Evolutionary conservation across 2,329 filamentous ascomycete genomes (phyloP), one percentile per base, ranked within the genome.

Genomic region (Paracamarosporium sp.): DNA sequence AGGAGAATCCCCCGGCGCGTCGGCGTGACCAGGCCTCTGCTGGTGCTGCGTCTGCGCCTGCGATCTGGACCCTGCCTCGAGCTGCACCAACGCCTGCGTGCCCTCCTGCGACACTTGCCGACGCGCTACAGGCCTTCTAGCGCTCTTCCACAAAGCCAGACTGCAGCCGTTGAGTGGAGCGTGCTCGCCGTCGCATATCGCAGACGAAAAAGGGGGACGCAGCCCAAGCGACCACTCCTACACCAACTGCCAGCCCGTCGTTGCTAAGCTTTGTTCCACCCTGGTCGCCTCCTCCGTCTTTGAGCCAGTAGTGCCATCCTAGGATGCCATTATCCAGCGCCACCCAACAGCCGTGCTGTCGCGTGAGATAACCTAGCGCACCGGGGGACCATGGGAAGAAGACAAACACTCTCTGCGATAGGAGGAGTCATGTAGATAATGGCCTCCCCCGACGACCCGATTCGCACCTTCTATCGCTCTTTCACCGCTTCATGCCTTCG

Each of bases 41-140:
- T 50, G 9, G 30, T 22, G 25, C 25, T 47, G 44, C 28, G 44
- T 9, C 5, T 22, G 17, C 9, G 8, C 17, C 47, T 27, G 13
- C 47, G 25, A 20, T 50, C 47, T 50, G 47, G 47, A 41, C 48
- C 47, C 28, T 27, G 6, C 20, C 3, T 40, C 17, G 36, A 43
- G 11, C 8, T 4, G 22, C 40, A 17, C 40, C 40, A 43, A 27
- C 40, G 22, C 33, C 30, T 28, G 15, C 33, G n/a, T 24, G 24
- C 31, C 12, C 33, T 38, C 47, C 20, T 30, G 28, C 33, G 27
- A 28, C 24, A 22, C 20, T 15, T 17, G 15, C 33, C 31, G 33
- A 28, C 28, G 33, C 47, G 31, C 31, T 40, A 40, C 33, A 17
- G 9, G 22, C 47, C 48, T 51, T 51, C 48, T 51, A 51, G 48